phyloP scores from a whole-genome alignment of 352 stramenopile genomes.

The Phytopythium litorale region DNA sequence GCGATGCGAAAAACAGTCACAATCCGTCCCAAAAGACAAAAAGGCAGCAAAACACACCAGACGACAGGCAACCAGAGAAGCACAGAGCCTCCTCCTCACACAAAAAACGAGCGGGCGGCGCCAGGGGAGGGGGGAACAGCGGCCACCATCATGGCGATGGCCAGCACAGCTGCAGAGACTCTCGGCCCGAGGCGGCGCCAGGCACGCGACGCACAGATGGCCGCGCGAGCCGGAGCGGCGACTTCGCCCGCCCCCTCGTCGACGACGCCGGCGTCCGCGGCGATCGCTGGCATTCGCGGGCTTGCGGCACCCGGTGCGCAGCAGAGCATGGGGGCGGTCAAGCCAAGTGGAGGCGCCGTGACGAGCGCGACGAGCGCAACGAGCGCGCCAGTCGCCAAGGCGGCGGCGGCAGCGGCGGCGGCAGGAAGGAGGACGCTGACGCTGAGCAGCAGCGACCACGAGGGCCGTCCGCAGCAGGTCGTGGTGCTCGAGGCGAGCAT shows the following conservation, averaged over 20 bases:
- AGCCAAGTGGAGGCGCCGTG: not conserved
- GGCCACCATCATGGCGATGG: too few relatives aligned
- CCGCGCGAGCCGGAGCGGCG: not conserved
- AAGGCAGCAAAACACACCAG: not conserved
- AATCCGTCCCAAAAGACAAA: too few relatives aligned
- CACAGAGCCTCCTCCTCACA: not conserved
- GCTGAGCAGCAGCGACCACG: slow-evolving; percentile 11
- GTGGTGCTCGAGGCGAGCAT: slow-evolving; percentile 22
- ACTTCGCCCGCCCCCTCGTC: not conserved
- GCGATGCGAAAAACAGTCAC: not conserved
- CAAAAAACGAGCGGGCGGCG: slow-evolving; percentile 1
- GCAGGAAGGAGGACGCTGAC: slow-evolving; percentile 3
- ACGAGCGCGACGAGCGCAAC: not conserved
- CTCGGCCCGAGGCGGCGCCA: not conserved
- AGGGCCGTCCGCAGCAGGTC: slow-evolving; percentile 8
- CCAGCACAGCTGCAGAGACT: not conserved
- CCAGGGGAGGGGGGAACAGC: too few relatives aligned
- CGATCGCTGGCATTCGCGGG: not conserved
- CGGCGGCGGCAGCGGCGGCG: not conserved
- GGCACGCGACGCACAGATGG: slow-evolving; percentile 1
- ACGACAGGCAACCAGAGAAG: not conserved
- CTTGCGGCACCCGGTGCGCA: slow-evolving; percentile 1
- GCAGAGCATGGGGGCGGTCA: not conserved
- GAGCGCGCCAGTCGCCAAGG: not conserved
- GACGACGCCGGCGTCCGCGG: not conserved